These are phyloP conservation scores for Nepenthes mirabilis DNA, from an alignment of 148 eudicot genomes.

Conservation along the genomic window DNA sequence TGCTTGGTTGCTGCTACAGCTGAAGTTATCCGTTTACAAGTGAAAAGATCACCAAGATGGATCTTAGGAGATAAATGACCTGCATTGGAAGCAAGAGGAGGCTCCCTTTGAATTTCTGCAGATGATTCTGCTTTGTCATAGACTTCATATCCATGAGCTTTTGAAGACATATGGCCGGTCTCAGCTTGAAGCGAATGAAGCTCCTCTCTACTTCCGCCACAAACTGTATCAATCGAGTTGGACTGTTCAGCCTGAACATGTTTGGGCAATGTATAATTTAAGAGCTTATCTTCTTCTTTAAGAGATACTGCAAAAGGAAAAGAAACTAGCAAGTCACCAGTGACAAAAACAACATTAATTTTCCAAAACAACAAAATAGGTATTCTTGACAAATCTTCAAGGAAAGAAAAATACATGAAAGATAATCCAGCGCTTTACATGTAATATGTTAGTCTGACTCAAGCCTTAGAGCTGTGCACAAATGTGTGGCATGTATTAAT, in stretches of 20 bases:
- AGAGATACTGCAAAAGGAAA: constrained; percentile 21
- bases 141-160: constrained; percentile 15
- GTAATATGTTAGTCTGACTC: no score
- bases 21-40: constrained; percentile 25
- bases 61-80: constrained; percentile 10
- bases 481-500: no score
- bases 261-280: constrained; percentile 10
- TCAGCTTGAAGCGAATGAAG: not conserved
- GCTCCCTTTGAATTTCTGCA: constrained; percentile 14
- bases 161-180: constrained; percentile 13
- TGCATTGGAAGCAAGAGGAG: not conserved
- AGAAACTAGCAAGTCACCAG: no score
- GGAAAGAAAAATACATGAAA: no score
- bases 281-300: constrained; percentile 15
- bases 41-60: constrained; percentile 13
- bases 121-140: constrained; percentile 17
- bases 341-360: no score
- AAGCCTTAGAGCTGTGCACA: no score
- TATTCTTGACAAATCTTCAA: no score
- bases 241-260: constrained; percentile 9
- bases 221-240: not conserved
- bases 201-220: no score
- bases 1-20: constrained; percentile 44
- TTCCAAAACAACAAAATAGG: no score
- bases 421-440: no score